Evolutionary conservation across 805 yeast species (phyloP), one percentile per base, ranked within the genome.

Genomic region (Suhomyces sp.): DNA sequence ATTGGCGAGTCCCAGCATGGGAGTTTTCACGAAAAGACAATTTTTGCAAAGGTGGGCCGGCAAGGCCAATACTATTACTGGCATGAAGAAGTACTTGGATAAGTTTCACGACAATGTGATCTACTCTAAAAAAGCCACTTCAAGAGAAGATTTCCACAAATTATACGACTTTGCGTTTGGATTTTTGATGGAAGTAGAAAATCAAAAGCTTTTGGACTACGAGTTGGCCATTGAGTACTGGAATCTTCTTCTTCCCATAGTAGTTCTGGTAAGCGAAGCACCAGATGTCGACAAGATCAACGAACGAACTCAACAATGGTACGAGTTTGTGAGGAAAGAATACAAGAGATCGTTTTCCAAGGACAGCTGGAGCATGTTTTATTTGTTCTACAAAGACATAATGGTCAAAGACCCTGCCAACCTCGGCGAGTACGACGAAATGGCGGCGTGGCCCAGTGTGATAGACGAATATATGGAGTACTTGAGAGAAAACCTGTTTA

Each of bases 371-470:
- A 78, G 81, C 54, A 91, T 92, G 97, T 72, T 87, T 51, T 78
- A 78, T 50, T 82, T 84, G 51, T 89, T 91, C 60, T 67, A 86
- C 50, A 67, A 72, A 49, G 80, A 80, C 53, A 76, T 76, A 53
- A 67, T 81, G 1, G 44, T 52, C 2, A 55, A 64, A 2, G 87
- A 89, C 53, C 82, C 87, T 0, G 54, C 22, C 2, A 55, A 62
- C 1, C 71, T 93, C 4, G 68, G 69, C 13, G 69, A 67, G 2
- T 92, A 91, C 66, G 92, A 87, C 59, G 94, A 86, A 57, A 79
- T 81, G 58, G 91, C 87, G 21, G 88, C 97, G 0, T 93, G 98
- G 98, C 99, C 98, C 4, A 82, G 88, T 49, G 72, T 89, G 15
- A 82, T 93, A 57, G 99, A 93, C 65, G 89, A 84, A 53, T 93